Evolutionary conservation across 768 basidiomycete species (phyloP), one percentile per base, ranked within the genome.

Genomic region (Rhodotorula paludigena): DNA sequence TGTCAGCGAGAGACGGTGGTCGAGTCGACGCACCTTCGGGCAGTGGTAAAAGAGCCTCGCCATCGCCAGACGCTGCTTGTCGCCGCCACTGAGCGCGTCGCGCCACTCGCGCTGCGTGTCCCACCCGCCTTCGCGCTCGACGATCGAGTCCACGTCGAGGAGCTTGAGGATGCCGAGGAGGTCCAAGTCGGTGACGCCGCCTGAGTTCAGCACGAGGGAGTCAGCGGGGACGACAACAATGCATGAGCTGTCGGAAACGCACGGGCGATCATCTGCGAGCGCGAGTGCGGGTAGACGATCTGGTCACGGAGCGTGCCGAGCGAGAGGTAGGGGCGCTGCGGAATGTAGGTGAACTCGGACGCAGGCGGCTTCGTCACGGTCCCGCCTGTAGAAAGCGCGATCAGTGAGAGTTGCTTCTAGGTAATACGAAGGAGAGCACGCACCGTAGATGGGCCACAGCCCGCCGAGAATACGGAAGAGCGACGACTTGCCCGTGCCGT

Each of bases 91-190:
- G 41, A 98, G 79, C 5, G 89, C 85, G 77, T 96, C 92, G 69
- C 90, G 84, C 94, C 94, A 98, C 75, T 97, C 94, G 55, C 87
- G 83, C n/a, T 84, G 82, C 14, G 82, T 81, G 74, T 89, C 88
- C 92, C 92, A 97, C 20, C 94, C 94, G n/a, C 94, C 94, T 79
- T 98, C 94, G 33, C 92, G 84, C 74, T 90, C 89, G 11, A 97
- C 89, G 55, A 97, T 84, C 74, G 81, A 80, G 47, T 86, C 86
- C 86, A 98, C 90, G 69, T 92, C 86, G 36, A 99, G 88, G 20
- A 86, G 82, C 14, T 84, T 79, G 47, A 99, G 81, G 57, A 96
- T 86, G 33, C 79, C 74, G 28, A 88, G 80, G 47, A 98, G 81
- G 72, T 92, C 85, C 0, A 81, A 79, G 75, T 99, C 94, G 25